Evolutionary conservation across 352 stramenopile genomes (phyloP), one percentile per base, ranked within the genome.

Genomic region (Saprolegnia parasitica): DNA sequence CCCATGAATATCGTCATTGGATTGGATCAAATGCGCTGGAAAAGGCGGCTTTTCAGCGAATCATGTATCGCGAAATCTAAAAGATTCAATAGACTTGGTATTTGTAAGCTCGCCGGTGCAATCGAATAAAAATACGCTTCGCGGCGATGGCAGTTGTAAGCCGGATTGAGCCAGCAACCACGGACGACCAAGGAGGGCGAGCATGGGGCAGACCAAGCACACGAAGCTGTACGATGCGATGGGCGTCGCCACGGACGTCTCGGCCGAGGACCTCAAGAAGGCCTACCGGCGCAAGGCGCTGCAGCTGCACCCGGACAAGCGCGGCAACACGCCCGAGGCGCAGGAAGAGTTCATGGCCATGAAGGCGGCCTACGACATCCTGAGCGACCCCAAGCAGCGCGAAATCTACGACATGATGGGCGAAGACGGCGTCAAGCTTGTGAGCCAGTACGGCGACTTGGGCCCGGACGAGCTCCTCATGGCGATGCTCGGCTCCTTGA

Each of bases 291-390:
- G 84, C 68, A 90, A 92, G 74, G 93, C 93, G 61, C 77, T 98
- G 45, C 93, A 97, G 74, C 89, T 96, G 46, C 93, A 98, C 65
- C 93, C 93, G 2, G 86, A 94, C 68, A 91, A 91, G 78, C 91
- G 84, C 40, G 84, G 84, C 63, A 91, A 91, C 73, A 89, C 84
- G 56, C 81, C 81, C 8, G 84, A 91, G 73, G 78, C 78, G n/a
- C 84, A 91, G 71, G 84, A 91, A n/a, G 84, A 90, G 67, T 98
- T 98, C 74, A 95, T 87, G 40, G 77, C 80, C 42, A 91, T 98
- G 73, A 96, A 96, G 68, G 66, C 93, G 67, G 95, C 95, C 21
- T 98, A 98, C 74, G 93, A 98, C 73, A 82, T 97, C 37, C 80
- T 98, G 32, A 86, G 77, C 5, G 91, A 98, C 77, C 81, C 87